These are phyloP conservation scores for Ogataea polymorpha DNA, from an alignment of 805 yeast species.

Conservation along the genomic window DNA sequence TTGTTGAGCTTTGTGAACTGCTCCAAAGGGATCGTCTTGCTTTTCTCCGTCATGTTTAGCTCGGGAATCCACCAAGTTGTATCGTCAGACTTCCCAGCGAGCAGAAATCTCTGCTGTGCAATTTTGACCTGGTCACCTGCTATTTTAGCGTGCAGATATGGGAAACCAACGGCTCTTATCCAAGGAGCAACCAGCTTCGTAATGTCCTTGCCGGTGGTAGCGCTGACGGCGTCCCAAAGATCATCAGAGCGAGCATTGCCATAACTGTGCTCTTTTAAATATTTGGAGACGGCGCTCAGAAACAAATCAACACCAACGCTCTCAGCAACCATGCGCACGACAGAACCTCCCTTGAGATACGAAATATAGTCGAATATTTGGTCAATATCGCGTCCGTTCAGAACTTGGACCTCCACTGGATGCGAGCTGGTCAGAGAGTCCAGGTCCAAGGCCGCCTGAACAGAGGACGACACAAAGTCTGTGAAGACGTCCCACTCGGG, in stretches of 20 bases:
- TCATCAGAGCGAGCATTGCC: slow-evolving; percentile 74
- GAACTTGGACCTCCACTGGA: slow-evolving; percentile 80
- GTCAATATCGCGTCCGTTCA: slow-evolving; percentile 73
- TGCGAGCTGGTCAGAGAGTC: slow-evolving; percentile 66
- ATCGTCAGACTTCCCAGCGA: slow-evolving; percentile 55
- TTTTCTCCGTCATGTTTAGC: slow-evolving; percentile 24
- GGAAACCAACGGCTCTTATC: slow-evolving; percentile 75
- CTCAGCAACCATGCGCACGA: slow-evolving; percentile 72
- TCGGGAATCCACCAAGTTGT: slow-evolving; percentile 60
- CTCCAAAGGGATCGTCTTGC: slow-evolving; percentile 16
- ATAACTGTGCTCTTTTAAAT: slow-evolving; percentile 59
- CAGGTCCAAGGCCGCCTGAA: slow-evolving; percentile 49
- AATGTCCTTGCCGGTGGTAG: slow-evolving; percentile 61
- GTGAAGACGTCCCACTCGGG: slow-evolving; percentile 83
- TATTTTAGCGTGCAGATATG: slow-evolving; percentile 52
- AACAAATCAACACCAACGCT: slow-evolving; percentile 67
- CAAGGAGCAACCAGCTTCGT: slow-evolving; percentile 60
- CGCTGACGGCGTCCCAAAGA: slow-evolving; percentile 65
- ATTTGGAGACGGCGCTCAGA: slow-evolving; percentile 68
- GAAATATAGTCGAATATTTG: slow-evolving; percentile 83
- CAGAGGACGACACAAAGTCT: slow-evolving; percentile 47
- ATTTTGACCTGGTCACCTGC: slow-evolving; percentile 38
- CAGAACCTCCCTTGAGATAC: slow-evolving; percentile 76
- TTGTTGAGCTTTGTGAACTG: slow-evolving; percentile 44
- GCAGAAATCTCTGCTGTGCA: slow-evolving; percentile 58